Conservation (phyloP, 2,329 filamentous ascomycete species). For the Mycosphaerella sp. region DNA sequence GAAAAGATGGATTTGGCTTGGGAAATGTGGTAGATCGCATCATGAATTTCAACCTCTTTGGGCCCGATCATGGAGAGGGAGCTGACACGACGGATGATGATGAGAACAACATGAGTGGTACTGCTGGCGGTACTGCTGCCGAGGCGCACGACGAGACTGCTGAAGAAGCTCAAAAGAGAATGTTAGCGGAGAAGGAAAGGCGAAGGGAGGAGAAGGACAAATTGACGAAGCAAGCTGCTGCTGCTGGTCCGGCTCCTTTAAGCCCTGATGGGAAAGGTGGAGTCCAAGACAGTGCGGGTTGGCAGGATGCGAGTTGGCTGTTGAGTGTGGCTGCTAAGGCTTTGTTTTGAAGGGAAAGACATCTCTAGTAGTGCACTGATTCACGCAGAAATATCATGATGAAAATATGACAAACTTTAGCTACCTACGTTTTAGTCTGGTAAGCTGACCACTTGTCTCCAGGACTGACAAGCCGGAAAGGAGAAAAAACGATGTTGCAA, state of each 20-base stretch:
- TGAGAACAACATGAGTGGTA: slow-evolving; percentile 18
- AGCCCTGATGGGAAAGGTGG: slow-evolving; percentile 33
- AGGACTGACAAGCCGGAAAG: no score
- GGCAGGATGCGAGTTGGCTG: slow-evolving; percentile 55
- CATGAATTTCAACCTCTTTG: slow-evolving; percentile 53
- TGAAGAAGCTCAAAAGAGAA: slow-evolving; percentile 29
- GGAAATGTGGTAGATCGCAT: slow-evolving; percentile 53
- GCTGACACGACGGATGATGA: slow-evolving; percentile 36
- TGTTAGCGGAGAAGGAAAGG: slow-evolving; percentile 32
- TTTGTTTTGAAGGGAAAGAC: slow-evolving; percentile 23
- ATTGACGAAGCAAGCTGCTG: slow-evolving; percentile 19
- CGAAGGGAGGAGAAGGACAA: slow-evolving; percentile 33
- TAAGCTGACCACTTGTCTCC: no score
- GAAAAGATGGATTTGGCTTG: slow-evolving; percentile 49
- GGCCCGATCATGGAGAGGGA: slow-evolving; percentile 45
- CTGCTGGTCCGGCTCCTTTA: slow-evolving; percentile 18
- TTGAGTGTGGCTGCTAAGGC: slow-evolving; percentile 49
- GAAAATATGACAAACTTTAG: no score
- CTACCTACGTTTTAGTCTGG: no score
- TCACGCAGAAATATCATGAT: no score
- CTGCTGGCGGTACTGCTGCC: slow-evolving; percentile 14
- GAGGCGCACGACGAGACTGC: slow-evolving; percentile 25
- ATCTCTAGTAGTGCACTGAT: no score
- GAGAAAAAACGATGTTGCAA: no score
- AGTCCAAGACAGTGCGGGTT: slow-evolving; percentile 42